Base-by-base conservation (phyloP, 2,329 filamentous ascomycete genomes). In the Colletotrichum sojae region DNA sequence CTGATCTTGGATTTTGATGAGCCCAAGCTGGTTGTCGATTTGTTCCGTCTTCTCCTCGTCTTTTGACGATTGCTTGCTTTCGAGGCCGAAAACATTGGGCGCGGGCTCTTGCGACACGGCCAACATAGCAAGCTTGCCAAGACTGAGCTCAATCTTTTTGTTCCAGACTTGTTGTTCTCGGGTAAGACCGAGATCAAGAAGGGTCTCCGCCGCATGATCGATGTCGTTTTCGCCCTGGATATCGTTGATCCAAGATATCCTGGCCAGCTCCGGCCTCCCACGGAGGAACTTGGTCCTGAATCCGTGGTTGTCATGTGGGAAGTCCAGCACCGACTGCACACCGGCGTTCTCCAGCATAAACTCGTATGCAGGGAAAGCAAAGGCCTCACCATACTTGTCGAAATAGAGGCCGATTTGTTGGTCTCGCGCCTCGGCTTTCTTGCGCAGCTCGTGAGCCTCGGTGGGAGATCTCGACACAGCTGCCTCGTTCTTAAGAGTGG, bases 181-280 rank as follows among this genome's bases (percentile, higher is more conserved):
- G 57, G 86, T 85, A 20, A 91, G 83, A 0, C 93, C 94, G 20
- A 95, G 85, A 8, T 89, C 83, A 51, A 92, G 83, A 54, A 99
- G 85, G 0, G 91, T 92, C 49, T 89, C 83, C 5, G 92, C 91
- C 12, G 95, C 95, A 64, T 89, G 87, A 13, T 88, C 84, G 71
- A 94, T 94, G 74, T 97, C 90, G 67, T 90, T 86, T 76, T 96
- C 93, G 25, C 88, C 87, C 69, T 90, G 86, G 8, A 98, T 87
- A 77, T 98, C 95, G 77, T 99, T 97, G 82, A 99, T 97, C 96
- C 96, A 99, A 56, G 91, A 91, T 52, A 99, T 86, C 74, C 94
- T 94, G 31, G 91, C 91, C 71, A 94, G 89, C 71, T 90, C 86
- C 0, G 90, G 88, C 71, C 90, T 89, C 63, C 89, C 90, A 49